A percentile compares a stretch with the other conserved stretches of the same genome.
Evolutionary conservation across 2,329 filamentous ascomycete species (phyloP).

Genomic region (Clarireedia paspali): DNA sequence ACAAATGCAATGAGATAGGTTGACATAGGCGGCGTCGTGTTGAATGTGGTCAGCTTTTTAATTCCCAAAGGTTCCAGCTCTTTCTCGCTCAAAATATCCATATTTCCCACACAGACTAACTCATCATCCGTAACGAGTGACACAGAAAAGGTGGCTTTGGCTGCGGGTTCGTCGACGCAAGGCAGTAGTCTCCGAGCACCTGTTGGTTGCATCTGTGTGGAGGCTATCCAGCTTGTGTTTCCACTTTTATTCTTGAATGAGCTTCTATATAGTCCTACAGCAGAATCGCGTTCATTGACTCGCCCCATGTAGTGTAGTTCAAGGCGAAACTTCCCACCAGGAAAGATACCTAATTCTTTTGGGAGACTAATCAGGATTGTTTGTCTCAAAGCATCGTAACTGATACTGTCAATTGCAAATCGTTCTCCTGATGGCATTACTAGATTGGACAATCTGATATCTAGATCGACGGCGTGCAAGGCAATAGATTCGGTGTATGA

Average conservation of each 20-base stretch:
- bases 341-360: constrained; percentile 40
- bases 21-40: constrained; percentile 61
- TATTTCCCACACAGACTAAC: constrained; percentile 63
- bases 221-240: constrained; percentile 55
- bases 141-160: constrained; percentile 62
- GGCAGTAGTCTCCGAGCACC: constrained; percentile 59
- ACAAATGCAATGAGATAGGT: constrained; percentile 66
- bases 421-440: not conserved
- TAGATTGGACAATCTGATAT: constrained; percentile 36
- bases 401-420: not conserved
- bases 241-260: constrained; percentile 51
- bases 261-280: constrained; percentile 53
- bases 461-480: constrained; percentile 57
- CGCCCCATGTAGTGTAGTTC: constrained; percentile 54
- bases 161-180: constrained; percentile 65
- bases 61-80: constrained; percentile 37
- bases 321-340: constrained; percentile 52
- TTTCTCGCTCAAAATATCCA: constrained; percentile 40
- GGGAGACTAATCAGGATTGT: constrained; percentile 54
- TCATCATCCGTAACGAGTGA: constrained; percentile 58
- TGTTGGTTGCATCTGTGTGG: constrained; percentile 65
- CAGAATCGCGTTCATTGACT: constrained; percentile 37
- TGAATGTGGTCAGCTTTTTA: constrained; percentile 61
- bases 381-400: constrained; percentile 5
- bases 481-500: constrained; percentile 58